Base-by-base conservation (phyloP, 176 grass and related monocot species). In the Oryza longistaminata region DNA sequence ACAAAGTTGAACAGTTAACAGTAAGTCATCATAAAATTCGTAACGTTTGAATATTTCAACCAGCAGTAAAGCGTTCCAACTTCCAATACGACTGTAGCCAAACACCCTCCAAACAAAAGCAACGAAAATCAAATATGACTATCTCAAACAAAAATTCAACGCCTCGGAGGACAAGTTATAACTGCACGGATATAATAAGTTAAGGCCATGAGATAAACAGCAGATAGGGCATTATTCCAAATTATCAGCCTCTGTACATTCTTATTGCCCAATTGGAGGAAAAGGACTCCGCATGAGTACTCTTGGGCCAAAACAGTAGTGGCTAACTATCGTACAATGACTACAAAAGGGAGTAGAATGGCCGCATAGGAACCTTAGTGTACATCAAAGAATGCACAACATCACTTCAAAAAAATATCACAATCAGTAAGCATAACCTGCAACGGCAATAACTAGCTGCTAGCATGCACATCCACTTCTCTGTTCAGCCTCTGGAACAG, bases 391-490 rank as follows among this genome's bases (percentile, higher is more conserved):
- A 83, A 80, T 83, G 40, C 85, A 50, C 50, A 45, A 11, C 75
- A 88, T 49, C 69, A 75, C 84, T 83, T 26, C 49, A 88, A 87
- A 87, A 85, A 70, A 84, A 91, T 91, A 75, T 43, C 65, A 64
- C 76, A 85, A 66, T 76, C 53, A 90, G 77, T 70, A 82, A 37
- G 75, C 50, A 82, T 82, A 91, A 90, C 29, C 70, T 84, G 64
- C 53, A 83, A 83, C 40, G 71, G 71, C 73, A 44, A 79, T 45
- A 27, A 79, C 60, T 78, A 83, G 81, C 79, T 74, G 78, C 81
- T 96, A 99, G 78, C 93, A 99, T 49, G 93, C 96, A 80, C 93
- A 99, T 37, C 91, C 91, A 21, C 93, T 84, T 85, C 89, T 96
- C 83, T 86, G 93, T 78, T 99, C 90, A 39, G 74, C 33, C 68